Evolutionary conservation across 352 stramenopile genomes (phyloP), one percentile per base, ranked within the genome.

Genomic region (Phytophthora pistaciae): DNA sequence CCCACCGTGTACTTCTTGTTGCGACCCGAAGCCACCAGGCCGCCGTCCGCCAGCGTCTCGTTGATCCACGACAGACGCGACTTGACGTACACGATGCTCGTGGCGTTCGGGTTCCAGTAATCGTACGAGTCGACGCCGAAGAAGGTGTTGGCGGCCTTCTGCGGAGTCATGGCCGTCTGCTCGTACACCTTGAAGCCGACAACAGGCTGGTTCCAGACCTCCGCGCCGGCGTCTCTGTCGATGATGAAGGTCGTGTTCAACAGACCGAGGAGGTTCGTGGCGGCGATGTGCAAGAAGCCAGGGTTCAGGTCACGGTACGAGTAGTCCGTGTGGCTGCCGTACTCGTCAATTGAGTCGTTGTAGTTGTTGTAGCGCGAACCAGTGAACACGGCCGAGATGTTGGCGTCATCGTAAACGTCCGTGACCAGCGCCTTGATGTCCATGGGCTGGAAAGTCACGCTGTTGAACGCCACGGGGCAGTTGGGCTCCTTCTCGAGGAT

Each of bases 201-300:
- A 29, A 85, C 68, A 9, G 81, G 77, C 55, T 84, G 72, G 69
- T 87, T 85, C 79, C 81, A 89, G 18, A 88, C 74, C 33, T 72
- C 60, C 6, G 38, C n/a, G 6, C 56, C 69, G 36, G 72, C 58
- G 8, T 73, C 50, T 14, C 72, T 65, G 55, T 85, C 80, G 10
- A 83, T 56, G 18, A 88, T 69, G 53, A 88, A 79, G 3, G 75
- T 64, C 18, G 70, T 54, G 10, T 78, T 78, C 11, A 79, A 56
- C 5, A 60, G 53, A 4, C 69, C 75, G 8, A 88, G 58, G 3
- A 85, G 58, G 56, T 85, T 88, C 21, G 67, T 23, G 49, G 80
- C 62, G 11, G 71, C 73, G 10, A 83, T 52, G 63, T 81, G 76
- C 46, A 81, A 74, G 58, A 68, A 78, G n/a, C 68, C 80, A 27